These are phyloP conservation scores for Dictyostelium firmibasis DNA, from an alignment of 78 protist genomes.

Conservation along the genomic window DNA sequence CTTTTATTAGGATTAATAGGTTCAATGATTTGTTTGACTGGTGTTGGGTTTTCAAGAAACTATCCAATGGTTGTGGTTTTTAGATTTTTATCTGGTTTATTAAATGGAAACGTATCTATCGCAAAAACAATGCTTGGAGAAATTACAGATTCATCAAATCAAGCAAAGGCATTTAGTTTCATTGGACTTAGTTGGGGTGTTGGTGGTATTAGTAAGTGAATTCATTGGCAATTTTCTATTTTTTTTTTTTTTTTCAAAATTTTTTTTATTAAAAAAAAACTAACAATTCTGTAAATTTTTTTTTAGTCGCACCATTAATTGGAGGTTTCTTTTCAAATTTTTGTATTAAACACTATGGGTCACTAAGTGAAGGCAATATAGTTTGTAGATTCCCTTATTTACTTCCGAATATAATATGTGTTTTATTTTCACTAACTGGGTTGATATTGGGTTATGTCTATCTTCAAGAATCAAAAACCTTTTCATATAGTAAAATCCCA, in stretches of 20 bases:
- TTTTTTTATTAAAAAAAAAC: not conserved
- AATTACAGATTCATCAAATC: slow-evolving; percentile 66
- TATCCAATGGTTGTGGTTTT: slow-evolving; percentile 13
- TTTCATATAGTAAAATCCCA: not conserved
- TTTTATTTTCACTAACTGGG: not conserved
- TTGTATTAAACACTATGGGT: slow-evolving; percentile 28
- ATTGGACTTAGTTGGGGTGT: slow-evolving; percentile 66
- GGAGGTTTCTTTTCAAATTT: slow-evolving; percentile 64
- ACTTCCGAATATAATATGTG: slow-evolving; percentile 46
- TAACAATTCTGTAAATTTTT: too few relatives aligned
- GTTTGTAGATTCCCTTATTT: slow-evolving; percentile 68
- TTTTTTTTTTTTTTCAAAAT: not conserved
- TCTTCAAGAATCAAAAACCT: slow-evolving; percentile 41
- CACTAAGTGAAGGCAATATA: not conserved
- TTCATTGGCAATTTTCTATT: not conserved
- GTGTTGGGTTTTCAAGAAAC: slow-evolving; percentile 43
- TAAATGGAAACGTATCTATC: slow-evolving; percentile 78
- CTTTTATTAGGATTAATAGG: slow-evolving; percentile 19
- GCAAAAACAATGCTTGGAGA: slow-evolving; percentile 64
- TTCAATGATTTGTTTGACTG: slow-evolving; percentile 1
- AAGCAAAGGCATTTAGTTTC: slow-evolving; percentile 27
- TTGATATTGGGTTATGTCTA: not conserved
- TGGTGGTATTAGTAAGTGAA: slow-evolving; percentile 11
- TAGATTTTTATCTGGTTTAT: slow-evolving; percentile 50
- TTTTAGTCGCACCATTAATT: slow-evolving; percentile 72